phyloP scores from a whole-genome alignment of 106 monocot species.

The Dioscorea alata region DNA sequence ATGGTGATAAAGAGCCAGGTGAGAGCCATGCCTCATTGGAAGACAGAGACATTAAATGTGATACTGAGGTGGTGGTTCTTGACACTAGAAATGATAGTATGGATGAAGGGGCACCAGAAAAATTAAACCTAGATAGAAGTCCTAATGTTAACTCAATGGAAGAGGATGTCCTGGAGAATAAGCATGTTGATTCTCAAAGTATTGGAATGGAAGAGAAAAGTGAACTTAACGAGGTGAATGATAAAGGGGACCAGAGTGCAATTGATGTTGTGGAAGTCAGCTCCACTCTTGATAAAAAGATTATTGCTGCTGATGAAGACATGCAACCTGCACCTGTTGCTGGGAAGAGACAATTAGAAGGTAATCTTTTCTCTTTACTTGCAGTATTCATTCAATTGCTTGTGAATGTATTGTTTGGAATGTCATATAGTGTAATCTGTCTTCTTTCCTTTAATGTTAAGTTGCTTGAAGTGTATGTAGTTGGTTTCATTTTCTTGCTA shows the following conservation, averaged over 20 bases:
- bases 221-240: constrained; percentile 20
- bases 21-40: constrained; percentile 43
- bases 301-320: constrained; percentile 31
- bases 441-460: no score
- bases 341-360: constrained; percentile 89
- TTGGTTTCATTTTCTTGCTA: no score
- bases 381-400: no score
- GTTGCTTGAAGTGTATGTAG: no score
- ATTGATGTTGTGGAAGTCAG: constrained; percentile 16
- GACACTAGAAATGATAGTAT: constrained; percentile 32
- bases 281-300: constrained; percentile 24
- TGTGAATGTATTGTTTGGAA: no score
- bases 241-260: constrained; percentile 16
- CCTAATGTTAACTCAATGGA: constrained; percentile 83
- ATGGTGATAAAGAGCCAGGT: constrained; percentile 37
- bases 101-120: constrained; percentile 37
- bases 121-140: constrained; percentile 82
- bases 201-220: constrained; percentile 4
- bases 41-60: constrained; percentile 33
- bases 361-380: constrained; percentile 24
- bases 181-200: constrained; percentile 24
- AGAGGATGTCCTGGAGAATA: constrained; percentile 61
- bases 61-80: constrained; percentile 23
- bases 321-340: constrained; percentile 12
- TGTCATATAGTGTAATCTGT: no score